Evolutionary conservation across 2,329 filamentous ascomycete genomes (phyloP).

Genomic region (Emydomyces testavorans): DNA sequence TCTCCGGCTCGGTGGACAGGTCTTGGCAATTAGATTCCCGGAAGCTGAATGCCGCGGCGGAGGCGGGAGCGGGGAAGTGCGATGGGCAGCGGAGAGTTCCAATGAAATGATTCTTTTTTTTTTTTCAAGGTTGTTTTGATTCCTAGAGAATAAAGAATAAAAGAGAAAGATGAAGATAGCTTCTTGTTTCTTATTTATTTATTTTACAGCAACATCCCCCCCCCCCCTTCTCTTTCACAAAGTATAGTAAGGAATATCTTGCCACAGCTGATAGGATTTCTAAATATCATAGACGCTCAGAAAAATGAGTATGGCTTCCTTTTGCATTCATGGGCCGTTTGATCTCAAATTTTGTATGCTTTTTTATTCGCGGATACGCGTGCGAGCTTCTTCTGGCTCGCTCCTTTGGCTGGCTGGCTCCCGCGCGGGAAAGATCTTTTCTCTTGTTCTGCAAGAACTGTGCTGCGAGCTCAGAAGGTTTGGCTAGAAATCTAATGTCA

Average conservation of each 20-base stretch:
- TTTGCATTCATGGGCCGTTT: background rate
- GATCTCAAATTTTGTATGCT: conserved; percentile 3
- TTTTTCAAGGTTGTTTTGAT: background rate
- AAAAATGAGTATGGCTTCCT: conserved; percentile 49
- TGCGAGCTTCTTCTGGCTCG: conserved; percentile 46
- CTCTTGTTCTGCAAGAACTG: conserved; percentile 50
- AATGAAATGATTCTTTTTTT: too few relatives aligned
- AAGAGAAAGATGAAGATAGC: background rate
- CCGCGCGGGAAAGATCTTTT: conserved; percentile 47
- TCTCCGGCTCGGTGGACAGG: background rate
- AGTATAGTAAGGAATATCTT: too few relatives aligned
- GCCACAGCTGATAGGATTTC: too few relatives aligned
- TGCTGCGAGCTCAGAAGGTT: conserved; percentile 30
- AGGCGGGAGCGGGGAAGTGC: background rate
- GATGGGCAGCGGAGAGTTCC: background rate
- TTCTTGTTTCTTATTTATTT: too few relatives aligned
- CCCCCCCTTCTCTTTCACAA: too few relatives aligned
- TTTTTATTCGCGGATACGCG: conserved; percentile 29
- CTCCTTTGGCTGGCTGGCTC: conserved; percentile 43
- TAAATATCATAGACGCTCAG: conserved; percentile 60
- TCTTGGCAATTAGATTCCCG: background rate
- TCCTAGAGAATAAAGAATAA: background rate
- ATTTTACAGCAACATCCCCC: too few relatives aligned
- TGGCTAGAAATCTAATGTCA: too few relatives aligned
- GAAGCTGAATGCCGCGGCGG: background rate